Conservation (phyloP, 371 early-diverging fungal genomes). For the Syncephalis plumigaleata region DNA sequence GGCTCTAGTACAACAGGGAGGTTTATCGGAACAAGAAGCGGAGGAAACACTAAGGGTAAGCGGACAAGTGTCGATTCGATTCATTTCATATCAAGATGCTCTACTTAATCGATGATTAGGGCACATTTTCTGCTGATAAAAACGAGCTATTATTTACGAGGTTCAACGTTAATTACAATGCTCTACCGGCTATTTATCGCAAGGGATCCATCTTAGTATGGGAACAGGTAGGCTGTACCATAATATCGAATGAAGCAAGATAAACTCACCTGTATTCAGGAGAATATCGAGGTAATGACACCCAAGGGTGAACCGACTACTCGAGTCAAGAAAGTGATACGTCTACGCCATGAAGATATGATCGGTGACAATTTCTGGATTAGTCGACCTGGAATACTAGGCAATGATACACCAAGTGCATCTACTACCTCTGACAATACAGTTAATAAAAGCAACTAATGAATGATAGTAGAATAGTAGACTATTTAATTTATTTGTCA, state of each 20-base stretch:
- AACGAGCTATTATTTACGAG: conserved; percentile 75
- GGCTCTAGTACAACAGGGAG: conserved; percentile 57
- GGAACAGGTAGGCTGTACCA: conserved; percentile 1
- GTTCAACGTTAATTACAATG: conserved; percentile 79
- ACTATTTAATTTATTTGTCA: too few relatives aligned
- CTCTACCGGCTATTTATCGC: conserved; percentile 54
- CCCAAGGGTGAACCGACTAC: conserved; percentile 6
- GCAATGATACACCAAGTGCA: too few relatives aligned
- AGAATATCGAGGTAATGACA: conserved; percentile 2
- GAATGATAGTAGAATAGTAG: too few relatives aligned
- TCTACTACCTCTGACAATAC: too few relatives aligned
- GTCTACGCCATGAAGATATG: conserved; percentile 59
- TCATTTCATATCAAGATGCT: too few relatives aligned
- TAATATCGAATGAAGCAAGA: neutral
- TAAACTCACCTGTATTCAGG: neutral
- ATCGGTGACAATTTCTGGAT: conserved; percentile 79
- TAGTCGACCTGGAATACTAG: conserved; percentile 8
- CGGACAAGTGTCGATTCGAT: too few relatives aligned
- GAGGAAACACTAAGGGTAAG: conserved; percentile 43
- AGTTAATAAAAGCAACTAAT: too few relatives aligned
- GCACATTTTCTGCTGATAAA: conserved; percentile 68
- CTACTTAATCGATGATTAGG: too few relatives aligned
- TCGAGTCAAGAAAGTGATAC: conserved; percentile 26
- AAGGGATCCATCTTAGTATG: conserved; percentile 37
- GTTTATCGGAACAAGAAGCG: conserved; percentile 42